Base-by-base conservation (phyloP, 2,329 filamentous ascomycete genomes). In the Diaporthe sp. region DNA sequence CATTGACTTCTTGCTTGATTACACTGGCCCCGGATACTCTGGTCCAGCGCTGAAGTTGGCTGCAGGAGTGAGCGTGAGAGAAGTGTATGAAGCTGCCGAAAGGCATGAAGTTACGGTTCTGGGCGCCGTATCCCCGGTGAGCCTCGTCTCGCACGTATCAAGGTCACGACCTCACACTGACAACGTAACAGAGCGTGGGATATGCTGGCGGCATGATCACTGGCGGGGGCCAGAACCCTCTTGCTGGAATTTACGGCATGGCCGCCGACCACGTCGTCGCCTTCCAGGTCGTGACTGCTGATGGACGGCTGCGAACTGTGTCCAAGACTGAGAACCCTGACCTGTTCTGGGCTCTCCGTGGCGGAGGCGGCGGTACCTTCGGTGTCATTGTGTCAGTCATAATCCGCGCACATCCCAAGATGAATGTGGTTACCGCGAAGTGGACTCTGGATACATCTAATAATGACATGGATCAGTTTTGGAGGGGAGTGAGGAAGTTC, bases 211-310 rank as follows among this genome's bases (percentile, higher is more conserved):
- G 85, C 13, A 86, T 85, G 77, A 83, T 84, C 30, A 79, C 86
- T 72, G 88, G 87, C 27, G 89, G 88, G 66, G 89, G 89, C 0
- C 88, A 91, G 77, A 87, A 86, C 17, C 87, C 87, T 3, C 78
- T 91, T 56, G 86, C 85, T 42, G 85, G 84, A 55, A 80, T 85
- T 27, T 88, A 87, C 75, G 84, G 89, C 73, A 83, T 89, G 78
- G 86, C 82, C 10, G 84, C 85, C 32, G 87, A 88, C 77, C 84
- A 87, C 75, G 82, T 86, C 25, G 81, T 89, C n/a, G 82, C 85
- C 47, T 84, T 86, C 72, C 83, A 88, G 70, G 82, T 89, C n/a
- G 83, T 89, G 35, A 87, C 84, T 12, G 82, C 85, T 2, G 81
- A 84, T 65, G 87, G 87, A 6, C 74, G 79, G 4, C 79, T 85